Percentiles rank a stretch among this genome's conserved stretches.
Conservation (phyloP, 2,329 filamentous ascomycete species). For the Arthrobotrys sphaeroides region DNA sequence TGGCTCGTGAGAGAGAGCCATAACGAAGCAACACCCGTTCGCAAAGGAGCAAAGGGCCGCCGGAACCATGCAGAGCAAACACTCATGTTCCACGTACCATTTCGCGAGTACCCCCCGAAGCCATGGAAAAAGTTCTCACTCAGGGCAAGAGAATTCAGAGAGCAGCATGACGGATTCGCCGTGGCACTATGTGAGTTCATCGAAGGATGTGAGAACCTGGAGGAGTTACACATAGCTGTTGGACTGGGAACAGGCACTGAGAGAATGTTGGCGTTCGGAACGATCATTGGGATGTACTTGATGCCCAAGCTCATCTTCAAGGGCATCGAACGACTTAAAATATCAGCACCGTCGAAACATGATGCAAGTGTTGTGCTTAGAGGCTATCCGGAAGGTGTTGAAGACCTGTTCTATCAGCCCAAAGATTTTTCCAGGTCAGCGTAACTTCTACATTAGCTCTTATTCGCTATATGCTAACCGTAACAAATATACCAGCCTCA, state of each 20-base stretch:
- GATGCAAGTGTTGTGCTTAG: background rate
- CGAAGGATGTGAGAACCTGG: slow-evolving; percentile 12
- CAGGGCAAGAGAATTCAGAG: slow-evolving; percentile 14
- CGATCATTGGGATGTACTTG: slow-evolving; percentile 1
- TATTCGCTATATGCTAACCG: background rate
- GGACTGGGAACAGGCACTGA: slow-evolving; percentile 25
- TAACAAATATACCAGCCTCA: background rate
- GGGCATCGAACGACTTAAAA: background rate
- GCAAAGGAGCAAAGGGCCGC: slow-evolving; percentile 29
- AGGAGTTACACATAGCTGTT: slow-evolving; percentile 27
- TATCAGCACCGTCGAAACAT: slow-evolving; percentile 2
- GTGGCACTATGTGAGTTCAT: slow-evolving; percentile 8
- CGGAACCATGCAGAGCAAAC: slow-evolving; percentile 35
- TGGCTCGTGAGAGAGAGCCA: slow-evolving; percentile 5
- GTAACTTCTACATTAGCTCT: background rate
- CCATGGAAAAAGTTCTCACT: slow-evolving; percentile 27
- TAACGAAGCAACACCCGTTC: slow-evolving; percentile 12
- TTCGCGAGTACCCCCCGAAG: slow-evolving; percentile 31
- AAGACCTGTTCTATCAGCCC: background rate
- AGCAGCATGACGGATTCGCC: background rate
- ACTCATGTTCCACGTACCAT: slow-evolving; percentile 32
- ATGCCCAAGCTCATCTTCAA: background rate
- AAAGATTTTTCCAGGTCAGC: background rate
- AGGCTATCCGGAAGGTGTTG: background rate
- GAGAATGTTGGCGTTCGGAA: slow-evolving; percentile 11